Conservation (phyloP, 1,139 yeast species). For the Geotrichum citri-aurantii region DNA sequence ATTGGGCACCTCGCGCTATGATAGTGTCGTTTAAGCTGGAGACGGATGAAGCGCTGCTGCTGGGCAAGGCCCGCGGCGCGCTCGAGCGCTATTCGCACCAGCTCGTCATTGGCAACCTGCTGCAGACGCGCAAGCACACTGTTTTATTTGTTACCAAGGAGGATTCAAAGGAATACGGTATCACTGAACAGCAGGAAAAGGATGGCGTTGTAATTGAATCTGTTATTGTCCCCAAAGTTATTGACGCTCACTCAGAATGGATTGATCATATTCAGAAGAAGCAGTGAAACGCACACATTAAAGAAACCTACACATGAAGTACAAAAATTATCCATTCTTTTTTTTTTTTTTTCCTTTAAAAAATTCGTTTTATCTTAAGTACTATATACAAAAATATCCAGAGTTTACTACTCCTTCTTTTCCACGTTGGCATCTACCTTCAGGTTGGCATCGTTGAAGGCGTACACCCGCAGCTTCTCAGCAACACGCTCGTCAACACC, state of each 20-base stretch:
- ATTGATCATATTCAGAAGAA: conserved; percentile 31
- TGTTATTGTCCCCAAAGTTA: conserved; percentile 69
- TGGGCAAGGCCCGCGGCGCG: conserved; percentile 72
- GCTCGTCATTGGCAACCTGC: conserved; percentile 86
- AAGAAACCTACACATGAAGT: background rate
- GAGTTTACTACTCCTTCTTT: background rate
- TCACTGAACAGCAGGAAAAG: conserved; percentile 41
- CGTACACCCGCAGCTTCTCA: conserved; percentile 51
- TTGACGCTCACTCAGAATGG: conserved; percentile 59
- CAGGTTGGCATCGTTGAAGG: conserved; percentile 16
- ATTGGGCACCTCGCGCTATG: conserved; percentile 95
- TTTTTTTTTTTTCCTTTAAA: background rate
- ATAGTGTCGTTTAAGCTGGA: conserved; percentile 92
- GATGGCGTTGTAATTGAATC: conserved; percentile 60
- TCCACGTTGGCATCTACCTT: background rate
- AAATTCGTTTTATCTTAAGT: background rate
- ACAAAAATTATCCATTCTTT: background rate
- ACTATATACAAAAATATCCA: background rate
- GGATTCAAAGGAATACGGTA: conserved; percentile 45
- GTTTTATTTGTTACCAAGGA: conserved; percentile 76
- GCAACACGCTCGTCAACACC: conserved; percentile 63
- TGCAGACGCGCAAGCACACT: conserved; percentile 82
- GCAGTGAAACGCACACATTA: background rate
- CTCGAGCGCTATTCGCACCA: conserved; percentile 83
- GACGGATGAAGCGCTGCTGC: conserved; percentile 67